Evolutionary conservation across 2,329 filamentous ascomycete species (phyloP).

Genomic region (Fusarium circinatum): DNA sequence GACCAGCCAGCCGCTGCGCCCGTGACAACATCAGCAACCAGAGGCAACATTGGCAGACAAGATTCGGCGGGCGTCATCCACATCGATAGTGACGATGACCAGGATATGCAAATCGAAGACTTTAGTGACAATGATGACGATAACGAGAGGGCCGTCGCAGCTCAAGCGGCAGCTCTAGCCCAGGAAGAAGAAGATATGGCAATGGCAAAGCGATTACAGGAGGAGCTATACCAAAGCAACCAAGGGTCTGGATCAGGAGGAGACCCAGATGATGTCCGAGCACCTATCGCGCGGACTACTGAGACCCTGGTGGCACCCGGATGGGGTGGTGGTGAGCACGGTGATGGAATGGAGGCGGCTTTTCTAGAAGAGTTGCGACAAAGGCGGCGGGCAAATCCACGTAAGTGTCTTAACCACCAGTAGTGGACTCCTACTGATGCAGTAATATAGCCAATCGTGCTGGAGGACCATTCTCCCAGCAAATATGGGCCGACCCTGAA

Average conservation of each 20-base stretch:
- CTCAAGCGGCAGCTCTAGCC: conserved; percentile 56
- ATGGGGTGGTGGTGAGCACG: conserved; percentile 58
- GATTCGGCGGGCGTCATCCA: conserved; percentile 65
- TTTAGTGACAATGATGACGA: conserved; percentile 53
- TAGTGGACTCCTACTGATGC: conserved; percentile 1
- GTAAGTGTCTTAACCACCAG: conserved; percentile 40
- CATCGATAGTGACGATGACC: conserved; percentile 60
- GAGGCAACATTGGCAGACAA: conserved; percentile 46
- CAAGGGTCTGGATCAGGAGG: conserved; percentile 48
- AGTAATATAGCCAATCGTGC: conserved; percentile 31
- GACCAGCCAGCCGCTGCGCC: conserved; percentile 7
- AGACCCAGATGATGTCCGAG: conserved; percentile 74
- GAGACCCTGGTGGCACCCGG: conserved; percentile 87
- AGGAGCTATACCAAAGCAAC: conserved; percentile 81
- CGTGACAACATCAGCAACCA: conserved; percentile 43
- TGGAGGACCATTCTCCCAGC: conserved; percentile 52
- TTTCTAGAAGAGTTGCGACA: conserved; percentile 73
- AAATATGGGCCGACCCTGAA: conserved; percentile 51
- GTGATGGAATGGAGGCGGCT: conserved; percentile 65
- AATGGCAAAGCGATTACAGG: conserved; percentile 90
- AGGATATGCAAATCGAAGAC: conserved; percentile 53
- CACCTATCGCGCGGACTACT: conserved; percentile 89
- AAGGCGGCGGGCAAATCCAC: conserved; percentile 47
- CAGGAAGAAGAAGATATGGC: conserved; percentile 89
- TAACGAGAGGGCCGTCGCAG: conserved; percentile 54